Evolutionary conservation across 2,329 filamentous ascomycete species (phyloP).

Genomic region (Metarhizium sp.): DNA sequence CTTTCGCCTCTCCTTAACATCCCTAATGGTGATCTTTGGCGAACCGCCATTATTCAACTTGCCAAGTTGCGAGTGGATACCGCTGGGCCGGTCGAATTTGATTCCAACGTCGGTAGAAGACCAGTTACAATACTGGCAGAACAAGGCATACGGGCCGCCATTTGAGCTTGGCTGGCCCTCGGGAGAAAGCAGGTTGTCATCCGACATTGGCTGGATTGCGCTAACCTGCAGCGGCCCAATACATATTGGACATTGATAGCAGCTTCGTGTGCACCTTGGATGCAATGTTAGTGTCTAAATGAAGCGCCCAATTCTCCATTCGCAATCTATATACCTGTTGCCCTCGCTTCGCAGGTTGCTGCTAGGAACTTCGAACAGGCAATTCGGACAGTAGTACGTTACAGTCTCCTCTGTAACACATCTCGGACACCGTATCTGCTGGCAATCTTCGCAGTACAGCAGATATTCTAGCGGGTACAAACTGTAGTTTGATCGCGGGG

Average conservation of each 20-base stretch:
- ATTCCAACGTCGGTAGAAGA: constrained; percentile 82
- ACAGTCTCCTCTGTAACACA: constrained; percentile 91
- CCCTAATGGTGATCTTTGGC: constrained; percentile 38
- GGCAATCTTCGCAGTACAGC: constrained; percentile 94
- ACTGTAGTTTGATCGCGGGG: constrained; percentile 78
- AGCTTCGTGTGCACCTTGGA: constrained; percentile 77
- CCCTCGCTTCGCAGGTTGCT: constrained; percentile 88
- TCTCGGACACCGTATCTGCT: constrained; percentile 86
- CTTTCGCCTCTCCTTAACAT: constrained; percentile 42
- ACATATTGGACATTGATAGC: constrained; percentile 90
- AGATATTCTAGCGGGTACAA: constrained; percentile 89
- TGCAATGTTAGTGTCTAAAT: constrained; percentile 8
- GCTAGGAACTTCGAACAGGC: constrained; percentile 90
- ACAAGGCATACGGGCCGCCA: constrained; percentile 61
- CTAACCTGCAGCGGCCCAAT: constrained; percentile 70
- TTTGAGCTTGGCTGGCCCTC: constrained; percentile 23
- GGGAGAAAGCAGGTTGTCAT: constrained; percentile 33
- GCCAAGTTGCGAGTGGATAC: constrained; percentile 71
- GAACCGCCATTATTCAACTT: constrained; percentile 57
- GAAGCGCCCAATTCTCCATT: neutral
- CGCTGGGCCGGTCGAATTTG: constrained; percentile 80
- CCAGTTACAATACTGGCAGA: constrained; percentile 91
- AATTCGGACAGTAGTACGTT: constrained; percentile 91
- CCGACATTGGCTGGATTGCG: constrained; percentile 50
- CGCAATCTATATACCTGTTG: constrained; percentile 55